phyloP scores from a whole-genome alignment of 106 monocot species.

The Ottelia alismoides region DNA sequence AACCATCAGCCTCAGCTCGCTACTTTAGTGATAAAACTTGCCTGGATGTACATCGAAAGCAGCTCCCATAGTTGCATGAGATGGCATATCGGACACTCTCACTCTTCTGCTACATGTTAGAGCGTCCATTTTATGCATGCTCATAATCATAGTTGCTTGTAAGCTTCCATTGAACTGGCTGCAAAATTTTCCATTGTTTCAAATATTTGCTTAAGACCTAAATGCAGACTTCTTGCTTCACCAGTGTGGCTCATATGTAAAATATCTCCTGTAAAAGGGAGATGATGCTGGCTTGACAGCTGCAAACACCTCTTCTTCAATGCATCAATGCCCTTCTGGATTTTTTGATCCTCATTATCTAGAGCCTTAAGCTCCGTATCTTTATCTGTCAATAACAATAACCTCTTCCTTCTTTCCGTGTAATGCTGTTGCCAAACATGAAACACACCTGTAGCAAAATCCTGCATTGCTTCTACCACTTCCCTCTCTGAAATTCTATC shows the following conservation, averaged over 20 bases:
- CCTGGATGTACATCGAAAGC: no score
- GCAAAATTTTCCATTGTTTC: slow-evolving; percentile 37
- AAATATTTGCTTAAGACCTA: slow-evolving; percentile 23
- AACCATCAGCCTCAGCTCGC: no score
- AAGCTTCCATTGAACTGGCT: slow-evolving; percentile 20
- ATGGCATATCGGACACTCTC: no score
- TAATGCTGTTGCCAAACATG: slow-evolving; percentile 37
- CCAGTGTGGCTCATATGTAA: background rate
- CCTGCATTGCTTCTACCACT: slow-evolving; percentile 37
- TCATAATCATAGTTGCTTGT: slow-evolving; percentile 27
- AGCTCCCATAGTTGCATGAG: no score
- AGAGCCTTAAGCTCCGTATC: slow-evolving; percentile 18
- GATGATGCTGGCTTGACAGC: slow-evolving; percentile 17
- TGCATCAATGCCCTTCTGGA: slow-evolving; percentile 39
- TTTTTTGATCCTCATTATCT: slow-evolving; percentile 29
- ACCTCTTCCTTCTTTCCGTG: slow-evolving; percentile 11
- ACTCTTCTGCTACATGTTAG: no score
- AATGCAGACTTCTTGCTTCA: slow-evolving; percentile 24
- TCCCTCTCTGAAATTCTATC: slow-evolving; percentile 44
- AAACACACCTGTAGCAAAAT: slow-evolving; percentile 32
- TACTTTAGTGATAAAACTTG: no score
- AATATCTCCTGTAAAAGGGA: slow-evolving; percentile 3
- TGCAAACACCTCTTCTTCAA: slow-evolving; percentile 34
- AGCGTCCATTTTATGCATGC: no score
- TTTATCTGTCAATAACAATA: slow-evolving; percentile 24